These are phyloP conservation scores for Ambrosia hybrid DNA, from an alignment of 140 eudicot species.

Conservation along the genomic window DNA sequence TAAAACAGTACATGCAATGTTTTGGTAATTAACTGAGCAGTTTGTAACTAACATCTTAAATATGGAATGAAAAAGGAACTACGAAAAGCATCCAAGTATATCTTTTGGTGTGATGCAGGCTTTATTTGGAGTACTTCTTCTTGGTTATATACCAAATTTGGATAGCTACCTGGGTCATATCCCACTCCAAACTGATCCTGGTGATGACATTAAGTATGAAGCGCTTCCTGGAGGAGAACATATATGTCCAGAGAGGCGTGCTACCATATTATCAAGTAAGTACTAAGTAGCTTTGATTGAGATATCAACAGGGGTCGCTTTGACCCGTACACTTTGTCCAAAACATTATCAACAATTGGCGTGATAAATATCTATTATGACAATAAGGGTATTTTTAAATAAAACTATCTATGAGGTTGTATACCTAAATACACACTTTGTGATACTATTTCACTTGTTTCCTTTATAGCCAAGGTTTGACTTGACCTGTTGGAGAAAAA, in stretches of 20 bases:
- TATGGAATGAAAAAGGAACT: conserved; percentile 13
- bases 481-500: too few relatives aligned
- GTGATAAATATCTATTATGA: too few relatives aligned
- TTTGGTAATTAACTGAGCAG: background rate
- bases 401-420: too few relatives aligned
- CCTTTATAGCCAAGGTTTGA: too few relatives aligned
- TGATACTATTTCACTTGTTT: too few relatives aligned
- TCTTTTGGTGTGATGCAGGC: conserved; percentile 46
- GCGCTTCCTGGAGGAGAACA: conserved; percentile 84
- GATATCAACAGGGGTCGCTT: too few relatives aligned
- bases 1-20: background rate
- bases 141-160: conserved; percentile 70
- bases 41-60: background rate
- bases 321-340: too few relatives aligned
- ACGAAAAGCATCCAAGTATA: conserved; percentile 11
- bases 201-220: conserved; percentile 64
- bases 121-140: conserved; percentile 65
- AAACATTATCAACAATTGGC: too few relatives aligned
- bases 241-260: conserved; percentile 92
- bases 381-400: too few relatives aligned
- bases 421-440: too few relatives aligned
- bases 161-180: conserved; percentile 74
- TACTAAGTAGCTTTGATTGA: background rate
- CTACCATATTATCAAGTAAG: conserved; percentile 76
- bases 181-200: conserved; percentile 53